Conservation (phyloP, 768 basidiomycete species). For the Collybia sordida region DNA sequence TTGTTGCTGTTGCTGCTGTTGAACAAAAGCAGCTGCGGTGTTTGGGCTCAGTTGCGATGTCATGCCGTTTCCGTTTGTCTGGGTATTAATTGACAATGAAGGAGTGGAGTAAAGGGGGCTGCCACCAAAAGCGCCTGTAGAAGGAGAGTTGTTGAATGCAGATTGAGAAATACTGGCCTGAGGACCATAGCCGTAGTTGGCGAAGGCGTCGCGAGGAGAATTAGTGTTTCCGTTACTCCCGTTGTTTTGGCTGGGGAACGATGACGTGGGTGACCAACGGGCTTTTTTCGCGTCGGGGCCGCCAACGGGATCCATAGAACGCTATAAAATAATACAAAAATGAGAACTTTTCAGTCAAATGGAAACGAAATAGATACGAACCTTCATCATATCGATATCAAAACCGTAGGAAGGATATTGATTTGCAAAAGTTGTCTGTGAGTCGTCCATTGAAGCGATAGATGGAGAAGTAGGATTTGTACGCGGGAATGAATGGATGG, state of each 20-base stretch:
- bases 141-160: slow-evolving; percentile 48
- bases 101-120: slow-evolving; percentile 75
- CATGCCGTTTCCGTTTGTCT: slow-evolving; percentile 50
- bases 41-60: slow-evolving; percentile 69
- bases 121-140: slow-evolving; percentile 45
- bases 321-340: slow-evolving; percentile 39
- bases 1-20: slow-evolving; percentile 38
- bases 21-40: slow-evolving; percentile 50
- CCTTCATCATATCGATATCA: slow-evolving; percentile 95
- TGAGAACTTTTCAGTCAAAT: background rate
- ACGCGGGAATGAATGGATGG: slow-evolving; percentile 8
- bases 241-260: slow-evolving; percentile 38
- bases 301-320: slow-evolving; percentile 81
- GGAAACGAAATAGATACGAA: slow-evolving; percentile 23
- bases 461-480: background rate
- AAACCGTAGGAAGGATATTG: slow-evolving; percentile 74
- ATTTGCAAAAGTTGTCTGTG: slow-evolving; percentile 65
- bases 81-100: slow-evolving; percentile 67
- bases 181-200: slow-evolving; percentile 86
- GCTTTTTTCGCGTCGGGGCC: slow-evolving; percentile 89
- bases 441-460: slow-evolving; percentile 64
- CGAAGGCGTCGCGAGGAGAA: slow-evolving; percentile 67
- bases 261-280: slow-evolving; percentile 78
- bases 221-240: slow-evolving; percentile 28
- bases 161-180: slow-evolving; percentile 64